Evolutionary conservation across 2,329 filamentous ascomycete species (phyloP).

Genomic region (Phialophora verrucosa): DNA sequence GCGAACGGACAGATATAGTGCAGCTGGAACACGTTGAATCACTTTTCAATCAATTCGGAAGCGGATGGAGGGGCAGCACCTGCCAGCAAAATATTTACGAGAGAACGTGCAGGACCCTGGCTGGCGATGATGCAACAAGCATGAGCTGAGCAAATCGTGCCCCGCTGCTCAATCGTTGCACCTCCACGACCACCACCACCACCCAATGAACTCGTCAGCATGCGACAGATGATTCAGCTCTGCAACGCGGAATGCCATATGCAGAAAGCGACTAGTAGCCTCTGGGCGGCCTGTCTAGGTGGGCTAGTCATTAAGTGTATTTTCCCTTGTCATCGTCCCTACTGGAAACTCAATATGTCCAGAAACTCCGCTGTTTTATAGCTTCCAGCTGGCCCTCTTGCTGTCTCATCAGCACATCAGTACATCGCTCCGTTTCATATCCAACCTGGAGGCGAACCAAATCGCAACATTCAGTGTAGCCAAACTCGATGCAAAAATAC

Average conservation of each 20-base stretch:
- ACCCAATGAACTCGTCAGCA: conserved; percentile 26
- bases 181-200: background rate
- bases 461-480: background rate
- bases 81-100: conserved; percentile 18
- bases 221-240: conserved; percentile 31
- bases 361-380: background rate
- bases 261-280: conserved; percentile 19
- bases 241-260: conserved; percentile 7
- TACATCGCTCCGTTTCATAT: background rate
- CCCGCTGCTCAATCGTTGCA: conserved; percentile 11
- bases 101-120: background rate
- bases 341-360: background rate
- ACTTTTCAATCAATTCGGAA: conserved; percentile 1
- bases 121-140: conserved; percentile 24
- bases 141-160: conserved; percentile 17
- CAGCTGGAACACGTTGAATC: conserved; percentile 13
- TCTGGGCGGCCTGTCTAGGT: background rate
- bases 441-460: background rate
- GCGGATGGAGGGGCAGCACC: conserved; percentile 24
- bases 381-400: background rate
- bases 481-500: background rate
- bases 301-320: background rate
- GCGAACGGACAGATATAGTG: background rate
- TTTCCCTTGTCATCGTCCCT: background rate
- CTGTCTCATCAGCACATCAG: background rate